Evolutionary conservation across 441 rosid genomes (phyloP).

Genomic region (Arabidopsis lyrata): DNA sequence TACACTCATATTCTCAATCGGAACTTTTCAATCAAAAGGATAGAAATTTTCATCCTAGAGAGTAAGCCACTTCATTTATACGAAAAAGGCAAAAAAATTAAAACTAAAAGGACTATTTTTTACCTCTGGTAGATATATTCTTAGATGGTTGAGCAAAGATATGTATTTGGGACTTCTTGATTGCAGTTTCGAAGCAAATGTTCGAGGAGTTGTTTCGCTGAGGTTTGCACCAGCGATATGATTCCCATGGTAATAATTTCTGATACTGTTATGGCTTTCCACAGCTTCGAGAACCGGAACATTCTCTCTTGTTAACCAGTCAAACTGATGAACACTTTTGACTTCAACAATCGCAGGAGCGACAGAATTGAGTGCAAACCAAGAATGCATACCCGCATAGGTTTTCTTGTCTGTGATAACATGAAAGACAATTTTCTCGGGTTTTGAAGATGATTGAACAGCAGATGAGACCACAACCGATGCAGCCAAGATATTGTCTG

Average conservation of each 20-base stretch:
- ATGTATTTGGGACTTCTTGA: conserved; percentile 99
- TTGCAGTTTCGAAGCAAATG: conserved; percentile 95
- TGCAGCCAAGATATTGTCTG: conserved; percentile 98
- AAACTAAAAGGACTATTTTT: background rate
- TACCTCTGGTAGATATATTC: conserved; percentile 99
- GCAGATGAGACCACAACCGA: conserved; percentile 95
- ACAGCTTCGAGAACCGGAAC: conserved; percentile 99
- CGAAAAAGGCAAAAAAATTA: background rate
- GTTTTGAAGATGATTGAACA: conserved; percentile 78
- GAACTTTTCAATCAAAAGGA: background rate
- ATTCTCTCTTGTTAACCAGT: conserved; percentile 98
- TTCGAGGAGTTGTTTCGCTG: conserved; percentile 78
- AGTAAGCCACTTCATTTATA: background rate
- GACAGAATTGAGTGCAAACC: conserved; percentile 96
- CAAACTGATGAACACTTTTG: conserved; percentile 98
- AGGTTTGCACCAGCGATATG: conserved; percentile 90
- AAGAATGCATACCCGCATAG: conserved; percentile 98
- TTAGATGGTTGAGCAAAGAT: conserved; percentile 96
- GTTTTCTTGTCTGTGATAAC: conserved; percentile 99
- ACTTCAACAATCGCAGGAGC: conserved; percentile 95
- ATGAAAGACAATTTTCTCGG: conserved; percentile 95
- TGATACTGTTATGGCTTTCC: conserved; percentile 81
- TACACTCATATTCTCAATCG: conserved; percentile 18
- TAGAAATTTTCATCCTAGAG: conserved; percentile 31
- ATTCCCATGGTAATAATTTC: conserved; percentile 95